Conservation (phyloP, 352 stramenopile genomes). For the Globisporangium abappressorium region DNA sequence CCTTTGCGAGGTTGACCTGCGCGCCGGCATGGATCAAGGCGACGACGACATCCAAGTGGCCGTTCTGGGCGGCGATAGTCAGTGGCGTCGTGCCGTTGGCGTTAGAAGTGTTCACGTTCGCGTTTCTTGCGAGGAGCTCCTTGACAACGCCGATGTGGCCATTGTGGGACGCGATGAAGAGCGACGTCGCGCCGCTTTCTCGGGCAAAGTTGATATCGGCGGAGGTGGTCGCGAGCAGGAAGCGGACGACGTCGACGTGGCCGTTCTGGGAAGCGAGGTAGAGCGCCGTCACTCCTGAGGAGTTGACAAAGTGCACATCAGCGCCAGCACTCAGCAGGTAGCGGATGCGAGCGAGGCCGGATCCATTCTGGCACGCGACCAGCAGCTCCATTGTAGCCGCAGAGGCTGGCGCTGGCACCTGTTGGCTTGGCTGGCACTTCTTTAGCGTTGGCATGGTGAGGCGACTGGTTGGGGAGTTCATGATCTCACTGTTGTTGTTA, state of each 20-base stretch:
- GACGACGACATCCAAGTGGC: conserved; percentile 9
- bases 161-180: conserved; percentile 15
- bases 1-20: conserved; percentile 9
- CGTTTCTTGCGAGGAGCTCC: background rate
- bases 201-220: conserved; percentile 2
- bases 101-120: background rate
- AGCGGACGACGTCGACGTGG: background rate
- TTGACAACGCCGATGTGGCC: conserved; percentile 12
- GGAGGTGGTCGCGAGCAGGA: background rate
- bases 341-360: background rate
- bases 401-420: background rate
- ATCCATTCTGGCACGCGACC: background rate
- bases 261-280: conserved; percentile 15
- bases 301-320: conserved; percentile 3
- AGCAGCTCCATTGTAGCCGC: background rate
- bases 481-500: background rate
- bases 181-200: conserved; percentile 9
- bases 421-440: background rate
- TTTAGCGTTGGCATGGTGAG: background rate
- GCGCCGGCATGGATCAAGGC: conserved; percentile 1
- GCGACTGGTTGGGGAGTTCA: background rate
- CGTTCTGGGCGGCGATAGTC: conserved; percentile 14
- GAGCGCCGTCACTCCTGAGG: background rate
- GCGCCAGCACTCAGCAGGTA: background rate
- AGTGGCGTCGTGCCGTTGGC: conserved; percentile 9